Evolutionary conservation across 768 basidiomycete species (phyloP).

Genomic region (Mycena crocata): DNA sequence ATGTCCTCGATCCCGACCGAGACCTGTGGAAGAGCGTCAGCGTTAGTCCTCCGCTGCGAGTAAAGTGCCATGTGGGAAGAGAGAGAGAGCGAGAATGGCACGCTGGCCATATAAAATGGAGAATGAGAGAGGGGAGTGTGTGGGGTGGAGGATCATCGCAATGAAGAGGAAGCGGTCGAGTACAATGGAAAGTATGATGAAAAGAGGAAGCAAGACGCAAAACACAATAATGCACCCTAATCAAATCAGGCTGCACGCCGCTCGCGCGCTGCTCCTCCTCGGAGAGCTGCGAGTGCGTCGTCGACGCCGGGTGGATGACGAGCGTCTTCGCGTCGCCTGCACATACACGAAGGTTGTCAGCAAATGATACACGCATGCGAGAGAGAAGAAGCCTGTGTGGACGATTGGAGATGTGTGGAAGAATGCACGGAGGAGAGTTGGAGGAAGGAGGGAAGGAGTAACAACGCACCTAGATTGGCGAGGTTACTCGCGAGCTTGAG

Average conservation of each 20-base stretch:
- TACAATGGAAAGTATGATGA: not conserved
- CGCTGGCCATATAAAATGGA: too few species aligned
- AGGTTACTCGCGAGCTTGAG: constrained; percentile 50
- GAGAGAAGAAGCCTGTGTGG: too few species aligned
- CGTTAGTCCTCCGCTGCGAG: too few species aligned
- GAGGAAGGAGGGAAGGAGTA: not conserved
- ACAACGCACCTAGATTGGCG: constrained; percentile 40
- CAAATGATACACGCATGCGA: too few species aligned
- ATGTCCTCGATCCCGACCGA: constrained; percentile 24
- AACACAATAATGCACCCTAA: constrained; percentile 53
- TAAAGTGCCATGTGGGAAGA: too few species aligned
- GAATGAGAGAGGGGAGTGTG: too few species aligned
- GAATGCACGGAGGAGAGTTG: not conserved
- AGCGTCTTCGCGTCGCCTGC: constrained; percentile 45
- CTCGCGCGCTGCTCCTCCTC: constrained; percentile 58
- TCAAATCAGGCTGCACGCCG: constrained; percentile 68
- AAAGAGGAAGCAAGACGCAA: not conserved
- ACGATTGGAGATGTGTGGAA: too few species aligned
- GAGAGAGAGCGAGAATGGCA: too few species aligned
- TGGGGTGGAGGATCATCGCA: too few species aligned
- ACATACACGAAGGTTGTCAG: not conserved
- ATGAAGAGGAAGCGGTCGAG: not conserved
- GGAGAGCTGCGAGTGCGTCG: constrained; percentile 68
- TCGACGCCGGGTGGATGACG: constrained; percentile 68
- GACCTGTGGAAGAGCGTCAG: not conserved